These are phyloP conservation scores for Articulospora tetracladia DNA, from an alignment of 495 filamentous ascomycete species.

Conservation along the genomic window DNA sequence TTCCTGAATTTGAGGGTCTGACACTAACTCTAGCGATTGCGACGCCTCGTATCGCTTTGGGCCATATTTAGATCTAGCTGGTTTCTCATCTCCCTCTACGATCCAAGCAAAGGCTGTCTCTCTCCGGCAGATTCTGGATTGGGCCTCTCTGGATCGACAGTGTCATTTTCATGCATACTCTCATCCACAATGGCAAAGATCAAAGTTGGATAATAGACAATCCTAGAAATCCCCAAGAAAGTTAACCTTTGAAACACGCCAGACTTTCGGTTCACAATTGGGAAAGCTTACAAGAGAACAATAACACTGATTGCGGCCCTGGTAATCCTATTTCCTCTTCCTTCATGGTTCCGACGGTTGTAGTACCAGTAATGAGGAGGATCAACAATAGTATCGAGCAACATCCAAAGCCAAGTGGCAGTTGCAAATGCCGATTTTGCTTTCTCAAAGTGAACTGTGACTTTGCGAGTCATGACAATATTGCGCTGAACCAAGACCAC, in stretches of 20 bases:
- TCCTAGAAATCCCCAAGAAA: too few species aligned
- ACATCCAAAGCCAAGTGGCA: slow-evolving; percentile 24
- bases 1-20: background rate
- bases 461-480: slow-evolving; percentile 1
- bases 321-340: background rate
- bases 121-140: slow-evolving; percentile 5
- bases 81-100: background rate
- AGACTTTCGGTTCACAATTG: too few species aligned
- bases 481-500: slow-evolving; percentile 23
- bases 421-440: slow-evolving; percentile 22
- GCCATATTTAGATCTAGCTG: background rate
- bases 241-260: too few species aligned
- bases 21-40: background rate
- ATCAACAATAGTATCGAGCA: slow-evolving; percentile 13
- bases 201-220: slow-evolving; percentile 17
- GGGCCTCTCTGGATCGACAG: background rate
- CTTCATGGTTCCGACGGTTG: background rate
- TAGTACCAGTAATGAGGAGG: background rate
- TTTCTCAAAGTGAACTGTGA: slow-evolving; percentile 21
- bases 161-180: background rate
- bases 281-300: slow-evolving; percentile 12
- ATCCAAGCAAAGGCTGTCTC: slow-evolving; percentile 7
- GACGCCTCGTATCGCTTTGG: too few species aligned
- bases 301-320: slow-evolving; percentile 9
- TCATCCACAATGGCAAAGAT: slow-evolving; percentile 7